phyloP scores from a whole-genome alignment of 169 alveolate species.

The Eimeria maxima region DNA sequence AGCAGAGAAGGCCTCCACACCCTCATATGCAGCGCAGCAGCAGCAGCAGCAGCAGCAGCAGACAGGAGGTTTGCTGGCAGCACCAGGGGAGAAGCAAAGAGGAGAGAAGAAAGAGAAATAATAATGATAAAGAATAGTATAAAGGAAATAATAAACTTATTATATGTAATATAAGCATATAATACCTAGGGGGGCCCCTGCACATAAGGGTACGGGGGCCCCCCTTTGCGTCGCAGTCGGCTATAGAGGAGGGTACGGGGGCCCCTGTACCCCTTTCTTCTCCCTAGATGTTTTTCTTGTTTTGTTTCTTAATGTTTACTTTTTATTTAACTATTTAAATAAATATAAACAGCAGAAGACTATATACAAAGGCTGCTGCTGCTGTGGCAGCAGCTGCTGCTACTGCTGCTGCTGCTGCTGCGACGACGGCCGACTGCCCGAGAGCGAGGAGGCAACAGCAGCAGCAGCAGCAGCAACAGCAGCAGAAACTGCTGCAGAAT shows the following conservation, averaged over 20 bases:
- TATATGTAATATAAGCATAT: no score
- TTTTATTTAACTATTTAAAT: no score
- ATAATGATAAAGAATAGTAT: no score
- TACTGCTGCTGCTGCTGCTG: background rate
- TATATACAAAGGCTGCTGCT: background rate
- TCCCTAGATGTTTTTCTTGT: background rate
- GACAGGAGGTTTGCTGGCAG: background rate
- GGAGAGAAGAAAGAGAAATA: background rate
- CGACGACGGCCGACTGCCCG: background rate
- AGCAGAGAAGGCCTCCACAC: background rate
- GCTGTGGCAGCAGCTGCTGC: background rate
- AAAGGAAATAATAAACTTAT: no score
- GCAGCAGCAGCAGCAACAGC: background rate
- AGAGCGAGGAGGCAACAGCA: background rate
- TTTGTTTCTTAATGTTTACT: background rate
- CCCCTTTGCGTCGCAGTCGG: background rate
- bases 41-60: slow-evolving; percentile 16
- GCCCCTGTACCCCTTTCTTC: no score
- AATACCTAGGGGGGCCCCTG: no score
- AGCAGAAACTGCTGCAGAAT: background rate
- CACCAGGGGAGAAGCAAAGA: background rate
- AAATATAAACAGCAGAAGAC: background rate
- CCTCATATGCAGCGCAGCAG: background rate
- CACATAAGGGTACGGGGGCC: no score
- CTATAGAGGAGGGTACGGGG: background rate